Evolutionary conservation across 1,284 basidiomycete species (phyloP).

Genomic region (Phellinidium pouzarii): DNA sequence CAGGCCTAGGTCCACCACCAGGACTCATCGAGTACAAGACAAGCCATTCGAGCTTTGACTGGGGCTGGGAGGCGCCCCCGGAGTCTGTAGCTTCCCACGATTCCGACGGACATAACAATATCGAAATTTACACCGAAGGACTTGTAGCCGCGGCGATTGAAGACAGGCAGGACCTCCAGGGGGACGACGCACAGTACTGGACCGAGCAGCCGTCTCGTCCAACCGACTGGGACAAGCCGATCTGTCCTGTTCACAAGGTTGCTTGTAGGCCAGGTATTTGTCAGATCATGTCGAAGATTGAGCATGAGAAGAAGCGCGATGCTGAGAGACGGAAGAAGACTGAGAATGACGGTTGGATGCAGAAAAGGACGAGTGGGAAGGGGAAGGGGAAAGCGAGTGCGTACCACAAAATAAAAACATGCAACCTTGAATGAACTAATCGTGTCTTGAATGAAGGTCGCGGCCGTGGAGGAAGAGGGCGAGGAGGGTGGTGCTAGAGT

Average conservation of each 20-base stretch:
- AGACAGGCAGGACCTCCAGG: neutral
- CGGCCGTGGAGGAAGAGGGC: neutral
- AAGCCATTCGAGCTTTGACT: neutral
- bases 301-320: slow-evolving; percentile 11
- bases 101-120: neutral
- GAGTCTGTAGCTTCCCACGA: neutral
- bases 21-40: slow-evolving; percentile 1
- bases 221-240: slow-evolving; percentile 14
- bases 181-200: slow-evolving; percentile 4
- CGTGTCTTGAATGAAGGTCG: neutral
- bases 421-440: neutral
- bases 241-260: slow-evolving; percentile 14
- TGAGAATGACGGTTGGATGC: slow-evolving; percentile 4
- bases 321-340: slow-evolving; percentile 1
- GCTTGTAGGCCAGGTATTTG: slow-evolving; percentile 9
- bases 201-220: neutral
- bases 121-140: neutral
- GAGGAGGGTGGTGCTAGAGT: neutral
- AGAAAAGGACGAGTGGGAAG: neutral
- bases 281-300: slow-evolving; percentile 6
- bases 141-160: neutral
- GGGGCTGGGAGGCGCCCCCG: neutral
- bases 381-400: slow-evolving; percentile 8
- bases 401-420: neutral
- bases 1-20: slow-evolving; percentile 9